These are phyloP conservation scores for Colletotrichum sp. DNA, from an alignment of 2,329 filamentous ascomycete species.

Conservation along the genomic window DNA sequence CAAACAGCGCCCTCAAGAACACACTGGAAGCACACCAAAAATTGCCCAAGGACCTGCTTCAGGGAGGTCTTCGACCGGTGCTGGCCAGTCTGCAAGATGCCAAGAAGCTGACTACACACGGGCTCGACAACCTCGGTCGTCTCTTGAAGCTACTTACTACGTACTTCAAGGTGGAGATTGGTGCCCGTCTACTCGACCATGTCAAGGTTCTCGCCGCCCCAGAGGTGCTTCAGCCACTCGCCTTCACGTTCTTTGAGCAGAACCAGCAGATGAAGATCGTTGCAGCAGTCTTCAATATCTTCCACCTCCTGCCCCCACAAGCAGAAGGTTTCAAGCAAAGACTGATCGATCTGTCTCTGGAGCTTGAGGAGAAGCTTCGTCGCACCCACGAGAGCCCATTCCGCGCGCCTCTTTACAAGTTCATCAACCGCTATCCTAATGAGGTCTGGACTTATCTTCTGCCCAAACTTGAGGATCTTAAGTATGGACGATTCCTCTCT, in stretches of 20 bases:
- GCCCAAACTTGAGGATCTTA: conserved; percentile 81
- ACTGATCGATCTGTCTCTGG: conserved; percentile 87
- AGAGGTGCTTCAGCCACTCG: conserved; percentile 81
- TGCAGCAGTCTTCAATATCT: conserved; percentile 93
- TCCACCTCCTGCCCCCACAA: conserved; percentile 90
- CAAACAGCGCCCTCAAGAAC: conserved; percentile 86
- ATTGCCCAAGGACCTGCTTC: conserved; percentile 91
- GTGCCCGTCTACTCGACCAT: conserved; percentile 89
- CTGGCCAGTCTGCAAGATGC: conserved; percentile 95
- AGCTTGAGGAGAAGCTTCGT: conserved; percentile 83
- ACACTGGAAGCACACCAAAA: conserved; percentile 90
- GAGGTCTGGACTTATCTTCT: conserved; percentile 85
- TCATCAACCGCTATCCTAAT: conserved; percentile 89
- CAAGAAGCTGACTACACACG: conserved; percentile 85
- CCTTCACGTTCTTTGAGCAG: conserved; percentile 94
- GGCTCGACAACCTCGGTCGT: conserved; percentile 88
- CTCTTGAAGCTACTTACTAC: conserved; percentile 91
- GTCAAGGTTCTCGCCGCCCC: conserved; percentile 90
- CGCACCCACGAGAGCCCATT: conserved; percentile 93
- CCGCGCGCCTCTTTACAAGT: conserved; percentile 87
- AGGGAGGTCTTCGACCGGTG: conserved; percentile 94
- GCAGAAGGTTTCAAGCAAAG: conserved; percentile 91
- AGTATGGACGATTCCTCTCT: conserved; percentile 88
- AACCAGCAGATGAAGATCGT: conserved; percentile 93
- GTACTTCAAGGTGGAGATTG: conserved; percentile 99